phyloP scores from a whole-genome alignment of 495 filamentous ascomycete species.

The Neurospora cerealis region DNA sequence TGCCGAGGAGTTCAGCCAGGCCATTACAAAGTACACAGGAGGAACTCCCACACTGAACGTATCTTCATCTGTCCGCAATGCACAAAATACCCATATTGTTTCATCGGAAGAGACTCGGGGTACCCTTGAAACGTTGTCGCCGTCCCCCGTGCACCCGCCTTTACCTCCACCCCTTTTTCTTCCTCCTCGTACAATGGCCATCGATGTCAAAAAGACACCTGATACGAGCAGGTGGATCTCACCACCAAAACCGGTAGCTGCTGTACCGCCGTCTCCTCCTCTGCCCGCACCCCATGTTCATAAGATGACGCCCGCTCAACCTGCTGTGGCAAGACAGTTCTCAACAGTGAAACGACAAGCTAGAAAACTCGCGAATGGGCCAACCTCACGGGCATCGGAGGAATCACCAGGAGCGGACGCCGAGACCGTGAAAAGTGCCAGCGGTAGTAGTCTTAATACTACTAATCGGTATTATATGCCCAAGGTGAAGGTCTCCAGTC shows the following conservation, averaged over 20 bases:
- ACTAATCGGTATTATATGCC: slow-evolving; percentile 2
- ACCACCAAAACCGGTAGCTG: background rate
- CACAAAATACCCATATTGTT: background rate
- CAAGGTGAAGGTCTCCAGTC: slow-evolving; percentile 22
- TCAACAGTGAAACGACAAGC: slow-evolving; percentile 5
- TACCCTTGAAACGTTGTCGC: background rate
- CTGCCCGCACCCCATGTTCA: background rate
- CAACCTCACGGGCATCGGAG: slow-evolving; percentile 1
- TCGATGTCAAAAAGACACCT: background rate
- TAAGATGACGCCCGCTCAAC: background rate
- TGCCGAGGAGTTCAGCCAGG: background rate
- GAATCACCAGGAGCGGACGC: slow-evolving; percentile 4
- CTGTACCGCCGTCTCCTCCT: background rate
- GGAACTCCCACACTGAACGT: background rate
- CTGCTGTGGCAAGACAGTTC: background rate
- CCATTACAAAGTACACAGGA: background rate
- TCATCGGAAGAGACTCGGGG: background rate
- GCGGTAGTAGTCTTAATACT: background rate
- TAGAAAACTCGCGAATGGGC: slow-evolving; percentile 2
- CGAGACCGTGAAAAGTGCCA: background rate
- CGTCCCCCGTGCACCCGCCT: background rate
- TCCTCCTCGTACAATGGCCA: background rate
- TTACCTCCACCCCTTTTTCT: background rate
- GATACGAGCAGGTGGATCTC: background rate
- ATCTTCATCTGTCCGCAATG: background rate